Evolutionary conservation across 305 asterid species (phyloP), one percentile per base, ranked within the genome.

Genomic region (Ruellia speciosa): DNA sequence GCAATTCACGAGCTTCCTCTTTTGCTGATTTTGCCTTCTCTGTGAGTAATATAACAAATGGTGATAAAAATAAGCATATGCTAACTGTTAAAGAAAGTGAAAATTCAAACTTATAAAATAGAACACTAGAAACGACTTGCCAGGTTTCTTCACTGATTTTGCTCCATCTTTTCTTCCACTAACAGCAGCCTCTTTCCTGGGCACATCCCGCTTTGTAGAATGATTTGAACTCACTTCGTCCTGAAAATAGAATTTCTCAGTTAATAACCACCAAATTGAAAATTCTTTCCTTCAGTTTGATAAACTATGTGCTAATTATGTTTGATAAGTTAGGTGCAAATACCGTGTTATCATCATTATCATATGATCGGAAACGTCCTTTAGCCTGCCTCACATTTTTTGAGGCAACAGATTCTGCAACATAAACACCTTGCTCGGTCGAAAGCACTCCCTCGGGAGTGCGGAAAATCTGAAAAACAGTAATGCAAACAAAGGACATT

Each of bases 1-100:
- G 99, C 86, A 84, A 71, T 54, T 88, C 99, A 46, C 90, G 97
- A 17, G 96, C 99, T 80, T 93, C 99, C 76, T 93, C 99, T 79
- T 93, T 93, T 48, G 99, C 90, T 41, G 86, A 82, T 67, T 93
- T 93, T 65, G 79, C 72, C 79, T 88, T 93, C 54, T 90, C 99
- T 86, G 66, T 28, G 74, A 64, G 35, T 54, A 75, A 66, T 12
- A 45, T 33, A 60, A 55, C 51, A 49, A 72, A 48, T 59, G 16
- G 48, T 63, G 16, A 63, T 43, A 52, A 43, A 12, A 47, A 46
- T 20, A 64, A 46, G 48, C 28, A 51, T 62, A 56, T 20, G 40
- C 7, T n/a, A 59, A 65, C 18, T 16, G 48, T 20, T 41, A 49
- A 17, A 47, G 24, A 28, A 52, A 55, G 18, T 14, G 34, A 41